Evolutionary conservation across 768 basidiomycete genomes (phyloP).

Genomic region (Leccinum variicolor): DNA sequence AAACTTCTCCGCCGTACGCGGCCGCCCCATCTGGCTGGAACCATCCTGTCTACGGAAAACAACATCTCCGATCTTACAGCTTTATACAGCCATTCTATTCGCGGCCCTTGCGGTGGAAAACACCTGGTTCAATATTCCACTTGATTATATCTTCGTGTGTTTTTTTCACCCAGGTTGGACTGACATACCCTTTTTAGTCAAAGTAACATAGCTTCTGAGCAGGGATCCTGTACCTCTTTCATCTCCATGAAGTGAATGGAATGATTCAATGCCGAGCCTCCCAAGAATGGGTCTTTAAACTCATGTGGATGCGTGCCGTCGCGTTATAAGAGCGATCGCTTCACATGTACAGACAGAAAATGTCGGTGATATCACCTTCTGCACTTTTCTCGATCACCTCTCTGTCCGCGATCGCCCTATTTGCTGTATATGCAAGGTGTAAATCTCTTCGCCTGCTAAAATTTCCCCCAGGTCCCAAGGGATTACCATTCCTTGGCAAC

Average conservation of each 20-base stretch:
- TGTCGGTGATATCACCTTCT: constrained; percentile 5
- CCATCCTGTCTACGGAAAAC: not conserved
- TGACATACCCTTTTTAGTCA: not conserved
- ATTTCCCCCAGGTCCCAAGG: constrained; percentile 31
- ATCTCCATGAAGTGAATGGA: constrained; percentile 10
- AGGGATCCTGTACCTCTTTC: constrained; percentile 7
- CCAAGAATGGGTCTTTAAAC: constrained; percentile 4
- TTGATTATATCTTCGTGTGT: not conserved
- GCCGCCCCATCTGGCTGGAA: not conserved
- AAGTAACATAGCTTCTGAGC: not conserved
- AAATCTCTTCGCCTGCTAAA: constrained; percentile 1
- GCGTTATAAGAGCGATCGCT: constrained; percentile 12
- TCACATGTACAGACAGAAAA: not conserved
- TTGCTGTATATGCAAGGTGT: constrained; percentile 10
- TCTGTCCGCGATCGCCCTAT: constrained; percentile 7
- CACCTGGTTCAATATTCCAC: not conserved
- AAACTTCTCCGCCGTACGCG: not conserved
- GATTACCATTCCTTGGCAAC: constrained; percentile 30
- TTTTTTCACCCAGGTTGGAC: not conserved
- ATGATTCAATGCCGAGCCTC: constrained; percentile 4
- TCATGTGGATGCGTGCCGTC: not conserved
- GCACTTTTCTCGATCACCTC: constrained; percentile 5
- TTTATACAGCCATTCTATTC: not conserved
- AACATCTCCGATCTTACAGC: constrained; percentile 1
- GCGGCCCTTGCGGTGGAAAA: not conserved